These are phyloP conservation scores for Fusarium falciforme DNA, from an alignment of 2,329 filamentous ascomycete genomes.

Conservation along the genomic window DNA sequence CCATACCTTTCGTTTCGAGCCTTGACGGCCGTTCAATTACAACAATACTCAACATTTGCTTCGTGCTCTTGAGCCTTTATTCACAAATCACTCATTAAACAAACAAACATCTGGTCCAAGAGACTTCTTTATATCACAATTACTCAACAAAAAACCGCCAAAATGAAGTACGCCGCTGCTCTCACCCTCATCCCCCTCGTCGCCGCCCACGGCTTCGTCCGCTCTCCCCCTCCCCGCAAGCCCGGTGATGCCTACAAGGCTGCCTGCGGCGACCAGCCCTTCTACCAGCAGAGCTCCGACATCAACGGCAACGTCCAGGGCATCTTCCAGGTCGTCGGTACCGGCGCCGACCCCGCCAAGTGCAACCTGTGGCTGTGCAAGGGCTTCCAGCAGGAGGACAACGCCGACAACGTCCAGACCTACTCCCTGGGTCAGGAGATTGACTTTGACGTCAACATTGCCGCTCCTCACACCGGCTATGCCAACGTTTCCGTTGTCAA, in stretches of 20 bases:
- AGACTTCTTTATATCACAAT: slow-evolving; percentile 31
- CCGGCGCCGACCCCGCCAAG: slow-evolving; percentile 35
- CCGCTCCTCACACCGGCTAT: slow-evolving; percentile 59
- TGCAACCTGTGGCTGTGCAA: slow-evolving; percentile 61
- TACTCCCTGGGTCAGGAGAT: slow-evolving; percentile 57
- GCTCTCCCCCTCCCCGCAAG: slow-evolving; percentile 53
- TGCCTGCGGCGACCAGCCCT: slow-evolving; percentile 57
- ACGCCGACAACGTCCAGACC: slow-evolving; percentile 55
- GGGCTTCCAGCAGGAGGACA: slow-evolving; percentile 59
- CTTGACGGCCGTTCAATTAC: slow-evolving; percentile 45
- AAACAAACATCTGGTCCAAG: slow-evolving; percentile 42
- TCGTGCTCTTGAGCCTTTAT: slow-evolving; percentile 27
- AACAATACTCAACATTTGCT: slow-evolving; percentile 9
- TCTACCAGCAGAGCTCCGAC: slow-evolving; percentile 47
- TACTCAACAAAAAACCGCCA: slow-evolving; percentile 13
- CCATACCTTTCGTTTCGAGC: slow-evolving; percentile 42
- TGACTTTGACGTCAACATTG: slow-evolving; percentile 53
- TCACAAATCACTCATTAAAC: slow-evolving; percentile 33
- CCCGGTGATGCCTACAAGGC: slow-evolving; percentile 56
- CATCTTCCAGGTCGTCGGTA: slow-evolving; percentile 48
- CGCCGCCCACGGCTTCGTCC: slow-evolving; percentile 58
- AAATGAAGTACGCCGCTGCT: slow-evolving; percentile 40
- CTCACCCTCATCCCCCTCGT: slow-evolving; percentile 47
- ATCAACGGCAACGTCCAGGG: slow-evolving; percentile 54
- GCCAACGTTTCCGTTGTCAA: slow-evolving; percentile 70